A percentile compares a stretch with the other conserved stretches of the same genome.
phyloP scores from a whole-genome alignment of 2,329 filamentous ascomycete species.

The Orbilia javanica region DNA sequence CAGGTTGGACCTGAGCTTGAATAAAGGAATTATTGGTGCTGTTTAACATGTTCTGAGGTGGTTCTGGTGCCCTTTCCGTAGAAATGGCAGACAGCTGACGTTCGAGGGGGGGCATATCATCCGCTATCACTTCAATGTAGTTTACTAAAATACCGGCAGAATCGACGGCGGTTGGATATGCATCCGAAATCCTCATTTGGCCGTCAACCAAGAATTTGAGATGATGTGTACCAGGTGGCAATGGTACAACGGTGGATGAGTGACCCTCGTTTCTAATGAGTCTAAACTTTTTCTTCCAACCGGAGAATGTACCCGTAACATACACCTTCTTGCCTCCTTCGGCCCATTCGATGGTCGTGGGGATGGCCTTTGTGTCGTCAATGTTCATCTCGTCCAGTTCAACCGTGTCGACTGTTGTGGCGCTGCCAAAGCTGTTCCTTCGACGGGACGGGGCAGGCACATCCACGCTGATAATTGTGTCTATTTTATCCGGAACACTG shows the following conservation, averaged over 20 bases:
- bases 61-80: constrained; percentile 61
- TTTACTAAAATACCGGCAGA: constrained; percentile 98
- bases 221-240: constrained; percentile 94
- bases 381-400: constrained; percentile 76
- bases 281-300: constrained; percentile 95
- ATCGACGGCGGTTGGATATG: constrained; percentile 93
- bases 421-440: constrained; percentile 54
- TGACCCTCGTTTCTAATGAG: constrained; percentile 84
- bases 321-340: constrained; percentile 88
- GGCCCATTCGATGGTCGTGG: constrained; percentile 87
- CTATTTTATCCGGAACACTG: constrained; percentile 43
- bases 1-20: constrained; percentile 67
- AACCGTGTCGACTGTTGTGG: constrained; percentile 54
- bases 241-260: constrained; percentile 81
- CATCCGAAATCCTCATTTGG: constrained; percentile 88
- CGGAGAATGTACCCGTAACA: constrained; percentile 96
- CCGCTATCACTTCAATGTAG: constrained; percentile 91
- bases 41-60: constrained; percentile 60
- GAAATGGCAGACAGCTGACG: constrained; percentile 61
- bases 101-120: constrained; percentile 71
- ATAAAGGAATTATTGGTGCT: constrained; percentile 63
- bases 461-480: constrained; percentile 44
- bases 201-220: constrained; percentile 95
- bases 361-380: constrained; percentile 81
- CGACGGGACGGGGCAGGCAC: constrained; percentile 49